A percentile compares a stretch with the other conserved stretches of the same genome.
These are phyloP conservation scores for Lipomyces sp. DNA, from an alignment of 805 yeast species.

Conservation along the genomic window DNA sequence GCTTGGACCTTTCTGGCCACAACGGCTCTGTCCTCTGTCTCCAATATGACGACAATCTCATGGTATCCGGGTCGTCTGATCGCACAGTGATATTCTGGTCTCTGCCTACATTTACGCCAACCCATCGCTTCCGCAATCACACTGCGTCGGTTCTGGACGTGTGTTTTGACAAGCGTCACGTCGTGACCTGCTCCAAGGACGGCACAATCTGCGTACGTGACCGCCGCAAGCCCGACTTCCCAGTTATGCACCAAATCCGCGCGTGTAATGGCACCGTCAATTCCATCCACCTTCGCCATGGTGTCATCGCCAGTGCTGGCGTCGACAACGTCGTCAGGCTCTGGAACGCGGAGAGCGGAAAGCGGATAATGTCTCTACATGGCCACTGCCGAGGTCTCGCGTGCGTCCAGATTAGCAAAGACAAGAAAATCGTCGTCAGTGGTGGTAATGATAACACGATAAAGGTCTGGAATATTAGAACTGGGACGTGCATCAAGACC, in stretches of 20 bases:
- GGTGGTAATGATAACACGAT: constrained; percentile 86
- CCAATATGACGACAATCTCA: constrained; percentile 31
- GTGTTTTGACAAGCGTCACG: constrained; percentile 30
- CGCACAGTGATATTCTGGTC: constrained; percentile 38
- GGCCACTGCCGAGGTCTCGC: constrained; percentile 86
- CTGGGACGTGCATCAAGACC: background rate
- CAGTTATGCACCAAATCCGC: constrained; percentile 26
- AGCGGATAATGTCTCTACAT: constrained; percentile 58
- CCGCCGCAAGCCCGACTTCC: constrained; percentile 19
- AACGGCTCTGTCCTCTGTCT: constrained; percentile 38
- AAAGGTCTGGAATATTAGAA: constrained; percentile 59
- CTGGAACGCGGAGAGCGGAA: constrained; percentile 75
- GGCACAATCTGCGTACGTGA: constrained; percentile 36
- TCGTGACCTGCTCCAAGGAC: constrained; percentile 40
- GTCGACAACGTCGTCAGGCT: constrained; percentile 80
- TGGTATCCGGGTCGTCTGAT: constrained; percentile 40
- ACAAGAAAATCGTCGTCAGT: constrained; percentile 66
- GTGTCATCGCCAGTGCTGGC: constrained; percentile 38
- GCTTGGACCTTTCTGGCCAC: constrained; percentile 27
- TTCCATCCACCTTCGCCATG: constrained; percentile 33
- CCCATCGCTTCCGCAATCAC: constrained; percentile 32
- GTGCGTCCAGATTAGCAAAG: constrained; percentile 73
- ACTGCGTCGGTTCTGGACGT: constrained; percentile 35
- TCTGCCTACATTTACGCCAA: constrained; percentile 28
- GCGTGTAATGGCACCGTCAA: constrained; percentile 41